Percentiles rank a stretch among this genome's conserved stretches.
These are phyloP conservation scores for Cynanchum wilfordii DNA, from an alignment of 257 asterid genomes.

Conservation along the genomic window DNA sequence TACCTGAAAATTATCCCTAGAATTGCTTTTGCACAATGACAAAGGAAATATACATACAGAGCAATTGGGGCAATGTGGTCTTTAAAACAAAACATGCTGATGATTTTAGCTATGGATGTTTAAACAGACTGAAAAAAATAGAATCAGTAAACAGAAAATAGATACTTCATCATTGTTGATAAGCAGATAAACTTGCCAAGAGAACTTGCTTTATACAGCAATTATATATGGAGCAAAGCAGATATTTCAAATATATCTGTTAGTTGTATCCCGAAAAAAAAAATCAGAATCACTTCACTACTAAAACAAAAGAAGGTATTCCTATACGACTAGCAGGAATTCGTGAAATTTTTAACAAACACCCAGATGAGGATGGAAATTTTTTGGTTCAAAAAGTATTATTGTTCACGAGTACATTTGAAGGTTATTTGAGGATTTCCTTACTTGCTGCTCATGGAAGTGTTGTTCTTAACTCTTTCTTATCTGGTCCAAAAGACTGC, in stretches of 20 bases:
- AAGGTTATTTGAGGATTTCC: background rate
- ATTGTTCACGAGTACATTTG: slow-evolving; percentile 4
- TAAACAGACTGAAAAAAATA: background rate
- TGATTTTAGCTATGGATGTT: too few relatives aligned
- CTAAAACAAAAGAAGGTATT: slow-evolving; percentile 1
- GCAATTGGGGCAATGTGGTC: too few relatives aligned
- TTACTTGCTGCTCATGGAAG: slow-evolving; percentile 46
- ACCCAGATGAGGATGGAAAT: slow-evolving; percentile 1
- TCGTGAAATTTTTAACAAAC: background rate
- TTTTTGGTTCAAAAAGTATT: background rate
- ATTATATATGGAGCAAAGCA: background rate
- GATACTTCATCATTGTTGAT: background rate
- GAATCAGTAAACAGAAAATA: background rate
- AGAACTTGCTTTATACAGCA: slow-evolving; percentile 3
- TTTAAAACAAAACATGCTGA: too few relatives aligned
- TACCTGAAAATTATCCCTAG: background rate
- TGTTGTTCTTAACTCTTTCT: slow-evolving; percentile 65
- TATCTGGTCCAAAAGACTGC: slow-evolving; percentile 87
- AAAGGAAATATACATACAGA: background rate
- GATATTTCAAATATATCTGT: background rate
- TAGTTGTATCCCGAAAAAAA: slow-evolving; percentile 2
- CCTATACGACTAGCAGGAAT: background rate
- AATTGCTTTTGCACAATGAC: background rate
- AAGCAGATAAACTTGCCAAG: background rate
- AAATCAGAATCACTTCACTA: slow-evolving; percentile 5